Base-by-base conservation (phyloP, 2,329 filamentous ascomycete genomes). In the Ophiostoma fasciatum region DNA sequence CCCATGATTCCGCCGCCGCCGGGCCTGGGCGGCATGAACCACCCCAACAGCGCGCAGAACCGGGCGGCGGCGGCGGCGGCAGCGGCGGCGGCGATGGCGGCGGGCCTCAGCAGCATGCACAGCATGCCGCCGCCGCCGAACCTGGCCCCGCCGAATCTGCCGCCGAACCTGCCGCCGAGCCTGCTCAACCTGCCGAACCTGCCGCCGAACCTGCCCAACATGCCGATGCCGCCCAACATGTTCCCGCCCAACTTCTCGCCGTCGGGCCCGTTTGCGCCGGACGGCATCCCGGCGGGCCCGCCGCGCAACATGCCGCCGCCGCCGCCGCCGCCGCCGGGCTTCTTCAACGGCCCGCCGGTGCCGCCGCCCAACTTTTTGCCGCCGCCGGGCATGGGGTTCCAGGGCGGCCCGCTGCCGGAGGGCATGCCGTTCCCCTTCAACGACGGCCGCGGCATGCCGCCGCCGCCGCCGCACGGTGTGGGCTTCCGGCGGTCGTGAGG, bases 211-310 rank as follows among this genome's bases (percentile, higher is more conserved):
- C 18, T 42, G 34, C 11, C 35, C 23, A 40, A 33, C 31, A 37
- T 45, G 42, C 36, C 29, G 6, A 22, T 20, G 15, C 28, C 28
- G 8, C 10, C 10, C 14, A 30, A 19, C 15, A 73, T 74, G 61
- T 75, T 70, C 46, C 69, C 69, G 15, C 69, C 70, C n/a, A 73
- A 68, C 50, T 77, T 76, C 43, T 65, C 69, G 12, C 64, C 63
- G 6, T 59, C 15, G 32, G 43, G 35, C 10, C 43, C 18, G 60
- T 66, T 49, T 58, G 63, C 62, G 11, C 65, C 63, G 1, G 65
- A 69, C 21, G 58, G 54, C 12, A 60, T 73, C 7, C 42, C 38
- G 53, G 57, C 54, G 23, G 65, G 58, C 13, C 63, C 64, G 41
- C 65, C 62, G 9, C 64, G 70, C n/a, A 67, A 58, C 49, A 64